Evolutionary conservation across 805 yeast genomes (phyloP).

Genomic region (Candida fluviatilis): DNA sequence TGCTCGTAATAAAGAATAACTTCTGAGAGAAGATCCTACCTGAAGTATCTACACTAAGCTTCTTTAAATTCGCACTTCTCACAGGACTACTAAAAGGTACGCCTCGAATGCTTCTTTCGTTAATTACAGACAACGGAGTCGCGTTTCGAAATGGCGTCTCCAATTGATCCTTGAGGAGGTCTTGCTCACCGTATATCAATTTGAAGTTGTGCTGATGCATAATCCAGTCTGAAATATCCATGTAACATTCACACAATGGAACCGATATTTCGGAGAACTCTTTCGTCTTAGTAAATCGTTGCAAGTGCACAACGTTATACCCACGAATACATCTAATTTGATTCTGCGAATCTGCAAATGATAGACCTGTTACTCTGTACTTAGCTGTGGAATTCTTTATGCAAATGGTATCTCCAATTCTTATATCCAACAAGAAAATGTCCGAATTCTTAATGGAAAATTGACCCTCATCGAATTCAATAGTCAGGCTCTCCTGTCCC

Average conservation of each 20-base stretch:
- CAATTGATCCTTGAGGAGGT: conserved; percentile 14
- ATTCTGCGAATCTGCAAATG: conserved; percentile 12
- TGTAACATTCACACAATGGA: conserved; percentile 27
- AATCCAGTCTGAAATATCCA: conserved; percentile 39
- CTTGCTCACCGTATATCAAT: conserved; percentile 15
- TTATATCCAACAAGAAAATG: conserved; percentile 46
- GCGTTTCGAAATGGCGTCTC: conserved; percentile 2
- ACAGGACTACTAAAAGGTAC: conserved; percentile 1
- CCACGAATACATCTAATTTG: conserved; percentile 57
- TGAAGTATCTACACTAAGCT: background rate
- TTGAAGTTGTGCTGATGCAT: conserved; percentile 31
- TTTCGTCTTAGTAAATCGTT: conserved; percentile 13
- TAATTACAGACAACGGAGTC: conserved; percentile 3
- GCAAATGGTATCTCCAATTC: conserved; percentile 52
- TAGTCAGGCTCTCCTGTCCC: conserved; percentile 25
- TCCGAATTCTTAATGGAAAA: conserved; percentile 32
- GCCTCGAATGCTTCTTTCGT: background rate
- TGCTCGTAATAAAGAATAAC: conserved; percentile 34
- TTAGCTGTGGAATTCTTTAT: conserved; percentile 22
- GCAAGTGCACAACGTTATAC: conserved; percentile 45
- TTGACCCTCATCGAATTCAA: conserved; percentile 38
- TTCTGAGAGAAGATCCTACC: conserved; percentile 15
- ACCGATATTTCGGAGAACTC: conserved; percentile 15
- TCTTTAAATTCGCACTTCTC: background rate
- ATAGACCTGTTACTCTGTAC: conserved; percentile 46